Evolutionary conservation across 805 yeast genomes (phyloP).

Genomic region (Yamadazyma philogaea): DNA sequence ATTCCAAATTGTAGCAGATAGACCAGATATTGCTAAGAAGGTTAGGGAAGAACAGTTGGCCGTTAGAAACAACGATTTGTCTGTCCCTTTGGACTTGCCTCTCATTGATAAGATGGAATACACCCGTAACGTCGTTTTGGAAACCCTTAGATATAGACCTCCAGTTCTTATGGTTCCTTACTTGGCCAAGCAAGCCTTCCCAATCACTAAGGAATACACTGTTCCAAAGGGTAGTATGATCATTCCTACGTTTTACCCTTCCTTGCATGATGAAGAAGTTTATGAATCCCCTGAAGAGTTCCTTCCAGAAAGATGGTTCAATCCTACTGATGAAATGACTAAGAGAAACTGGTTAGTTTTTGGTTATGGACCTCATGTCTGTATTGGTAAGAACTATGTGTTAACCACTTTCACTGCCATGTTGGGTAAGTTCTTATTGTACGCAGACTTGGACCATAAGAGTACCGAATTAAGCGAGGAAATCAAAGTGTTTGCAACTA

Average conservation of each 20-base stretch:
- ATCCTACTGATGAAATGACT: conserved; percentile 69
- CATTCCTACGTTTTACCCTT: conserved; percentile 92
- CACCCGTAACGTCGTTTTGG: conserved; percentile 88
- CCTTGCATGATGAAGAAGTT: conserved; percentile 95
- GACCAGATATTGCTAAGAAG: conserved; percentile 85
- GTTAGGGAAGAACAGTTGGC: conserved; percentile 88
- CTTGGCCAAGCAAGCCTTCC: conserved; percentile 82
- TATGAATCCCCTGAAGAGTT: conserved; percentile 93
- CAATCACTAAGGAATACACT: conserved; percentile 76
- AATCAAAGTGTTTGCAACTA: conserved; percentile 94
- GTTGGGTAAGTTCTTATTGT: conserved; percentile 86
- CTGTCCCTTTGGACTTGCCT: conserved; percentile 57
- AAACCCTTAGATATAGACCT: conserved; percentile 90
- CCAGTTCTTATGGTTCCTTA: conserved; percentile 99
- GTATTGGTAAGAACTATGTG: conserved; percentile 93
- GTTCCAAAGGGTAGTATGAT: conserved; percentile 98
- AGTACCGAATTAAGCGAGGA: conserved; percentile 84
- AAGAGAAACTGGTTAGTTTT: conserved; percentile 94
- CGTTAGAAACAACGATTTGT: conserved; percentile 76
- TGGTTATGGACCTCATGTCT: conserved; percentile 96
- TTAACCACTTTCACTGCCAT: conserved; percentile 83
- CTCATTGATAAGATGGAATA: conserved; percentile 83
- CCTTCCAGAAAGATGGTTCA: conserved; percentile 96
- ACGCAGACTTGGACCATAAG: conserved; percentile 76
- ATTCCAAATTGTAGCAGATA: conserved; percentile 92